Conservation (phyloP, 148 eudicot genomes). For the Fagopyrum tataricum region DNA sequence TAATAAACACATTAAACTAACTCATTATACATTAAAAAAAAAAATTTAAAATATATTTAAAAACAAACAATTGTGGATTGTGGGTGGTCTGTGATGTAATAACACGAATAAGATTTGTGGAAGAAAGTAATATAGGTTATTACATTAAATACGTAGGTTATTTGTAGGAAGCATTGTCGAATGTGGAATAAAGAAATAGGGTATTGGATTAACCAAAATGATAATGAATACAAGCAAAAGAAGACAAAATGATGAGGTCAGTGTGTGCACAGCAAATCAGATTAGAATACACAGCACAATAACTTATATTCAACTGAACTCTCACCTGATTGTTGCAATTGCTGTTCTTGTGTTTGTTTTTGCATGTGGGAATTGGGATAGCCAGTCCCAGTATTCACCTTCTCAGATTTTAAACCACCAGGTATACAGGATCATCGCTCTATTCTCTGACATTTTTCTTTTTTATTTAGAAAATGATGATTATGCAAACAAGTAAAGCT, state of each 20-base stretch:
- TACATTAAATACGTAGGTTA: not conserved
- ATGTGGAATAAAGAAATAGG: not conserved
- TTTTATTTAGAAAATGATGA: not conserved
- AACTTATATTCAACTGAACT: not conserved
- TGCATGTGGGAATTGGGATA: not conserved
- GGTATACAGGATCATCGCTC: not conserved
- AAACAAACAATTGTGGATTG: no score
- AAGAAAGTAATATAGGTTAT: no score
- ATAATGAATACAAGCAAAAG: not conserved
- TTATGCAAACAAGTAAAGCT: not conserved
- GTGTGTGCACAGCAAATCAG: slow-evolving; percentile 3
- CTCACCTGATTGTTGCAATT: slow-evolving; percentile 3
- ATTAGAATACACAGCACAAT: not conserved
- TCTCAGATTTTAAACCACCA: not conserved
- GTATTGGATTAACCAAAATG: not conserved
- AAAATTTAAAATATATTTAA: no score
- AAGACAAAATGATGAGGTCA: not conserved
- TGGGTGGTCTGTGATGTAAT: no score
- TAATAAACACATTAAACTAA: no score
- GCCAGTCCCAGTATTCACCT: not conserved
- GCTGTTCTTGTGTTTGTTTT: slow-evolving; percentile 6
- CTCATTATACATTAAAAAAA: no score
- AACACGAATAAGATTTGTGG: no score
- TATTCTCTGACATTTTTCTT: not conserved
- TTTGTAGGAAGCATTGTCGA: not conserved